Evolutionary conservation across 163 green algal genomes (phyloP), one percentile per base, ranked within the genome.

Genomic region (Scenedesmus sp.): DNA sequence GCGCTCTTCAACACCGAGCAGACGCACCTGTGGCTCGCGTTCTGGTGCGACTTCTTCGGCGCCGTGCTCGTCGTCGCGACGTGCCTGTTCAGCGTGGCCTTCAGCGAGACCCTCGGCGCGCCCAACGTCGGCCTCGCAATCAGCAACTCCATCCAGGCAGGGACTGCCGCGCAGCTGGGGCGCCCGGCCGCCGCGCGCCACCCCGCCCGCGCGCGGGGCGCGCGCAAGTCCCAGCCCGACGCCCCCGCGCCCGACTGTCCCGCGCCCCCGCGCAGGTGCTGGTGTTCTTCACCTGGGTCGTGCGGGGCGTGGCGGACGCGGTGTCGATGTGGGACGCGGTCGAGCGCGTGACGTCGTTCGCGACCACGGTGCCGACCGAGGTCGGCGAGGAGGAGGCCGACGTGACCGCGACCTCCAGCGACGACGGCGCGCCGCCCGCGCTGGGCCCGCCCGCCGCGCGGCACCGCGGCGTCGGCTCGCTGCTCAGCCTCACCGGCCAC

Each of bases 81-180:
- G 22, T 86, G 81, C 75, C 65, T 85, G 63, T 83, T 93, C 44
- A 84, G 78, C 56, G 88, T 93, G 29, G 81, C 60, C 2, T 63
- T 86, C 57, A 85, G 76, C 48, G 45, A 83, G 15, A 63, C 63
- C 0, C 64, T 71, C 18, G 78, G 78, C n/a, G 69, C 85, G 22
- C 77, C 88, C n/a, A 81, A 84, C 48, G 88, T 93, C 3, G 88
- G 88, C 4, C 78, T 93, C 20, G 87, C 87, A 22, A 90, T 93
- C 77, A 89, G 81, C 58, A 91, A 93, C 79, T 91, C 85, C 74
- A 93, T 93, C 74, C 88, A 92, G 87, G 79, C 85, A 56, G 1
- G 62, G 29, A 18, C 7, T n/a, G n/a, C n/a, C n/a, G n/a, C n/a
- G n/a, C 7, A 53, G 4, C 28, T 39, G 54, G 29, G 36, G 2